A percentile compares a stretch with the other conserved stretches of the same genome.
Evolutionary conservation across 2,329 filamentous ascomycete species (phyloP).

Genomic region (Ambrosiella xylebori): DNA sequence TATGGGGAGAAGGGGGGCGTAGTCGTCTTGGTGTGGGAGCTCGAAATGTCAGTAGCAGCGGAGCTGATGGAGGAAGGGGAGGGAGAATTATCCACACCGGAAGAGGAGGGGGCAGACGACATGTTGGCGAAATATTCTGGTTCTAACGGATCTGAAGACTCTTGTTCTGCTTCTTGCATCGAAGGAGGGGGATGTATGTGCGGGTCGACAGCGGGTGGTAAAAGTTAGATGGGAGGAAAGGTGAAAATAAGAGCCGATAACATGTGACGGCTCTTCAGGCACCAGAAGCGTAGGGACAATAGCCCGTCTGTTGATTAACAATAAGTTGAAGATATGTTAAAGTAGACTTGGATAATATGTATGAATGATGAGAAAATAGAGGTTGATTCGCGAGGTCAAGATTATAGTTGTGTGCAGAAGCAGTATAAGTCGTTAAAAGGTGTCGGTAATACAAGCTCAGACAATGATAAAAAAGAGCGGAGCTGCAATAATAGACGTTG

Average conservation of each 20-base stretch:
- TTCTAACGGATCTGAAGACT: neutral
- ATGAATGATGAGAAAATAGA: neutral
- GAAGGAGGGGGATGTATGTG: neutral
- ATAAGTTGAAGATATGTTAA: neutral
- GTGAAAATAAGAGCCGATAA: neutral
- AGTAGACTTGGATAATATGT: neutral
- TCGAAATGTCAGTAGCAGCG: neutral
- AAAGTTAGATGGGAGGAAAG: neutral
- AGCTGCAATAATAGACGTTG: no score
- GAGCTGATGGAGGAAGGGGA: neutral
- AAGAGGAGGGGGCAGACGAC: neutral
- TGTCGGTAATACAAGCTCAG: no score
- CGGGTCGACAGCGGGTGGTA: neutral
- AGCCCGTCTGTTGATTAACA: neutral
- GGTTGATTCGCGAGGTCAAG: neutral
- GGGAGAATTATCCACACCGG: neutral
- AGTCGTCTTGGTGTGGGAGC: neutral
- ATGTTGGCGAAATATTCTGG: neutral
- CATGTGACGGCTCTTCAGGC: neutral
- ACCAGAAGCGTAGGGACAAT: neutral
- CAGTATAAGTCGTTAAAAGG: no score
- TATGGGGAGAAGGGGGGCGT: neutral
- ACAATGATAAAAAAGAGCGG: no score
- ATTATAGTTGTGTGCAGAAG: neutral
- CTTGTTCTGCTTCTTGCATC: slow-evolving; percentile 2